These are phyloP conservation scores for Dissoconium aciculare DNA, from an alignment of 2,329 filamentous ascomycete genomes.

Conservation along the genomic window DNA sequence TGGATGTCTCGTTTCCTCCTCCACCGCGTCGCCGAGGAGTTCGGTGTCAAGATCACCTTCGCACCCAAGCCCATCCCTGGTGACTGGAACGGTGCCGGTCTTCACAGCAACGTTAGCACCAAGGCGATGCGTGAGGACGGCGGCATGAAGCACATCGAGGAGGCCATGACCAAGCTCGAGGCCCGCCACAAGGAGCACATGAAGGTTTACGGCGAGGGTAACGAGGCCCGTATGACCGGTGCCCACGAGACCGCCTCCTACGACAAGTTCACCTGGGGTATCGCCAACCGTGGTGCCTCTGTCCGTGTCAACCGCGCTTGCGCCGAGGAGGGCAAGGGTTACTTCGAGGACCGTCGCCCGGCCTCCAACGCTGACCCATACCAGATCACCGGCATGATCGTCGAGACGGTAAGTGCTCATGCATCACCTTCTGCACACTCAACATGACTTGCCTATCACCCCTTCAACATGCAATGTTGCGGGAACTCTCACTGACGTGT, in stretches of 20 bases:
- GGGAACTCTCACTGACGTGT: conserved; percentile 3
- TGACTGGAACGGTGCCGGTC: conserved; percentile 92
- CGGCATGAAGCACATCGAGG: conserved; percentile 89
- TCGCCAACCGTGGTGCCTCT: conserved; percentile 88
- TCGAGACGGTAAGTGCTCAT: conserved; percentile 43
- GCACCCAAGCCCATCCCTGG: conserved; percentile 90
- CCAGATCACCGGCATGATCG: conserved; percentile 67
- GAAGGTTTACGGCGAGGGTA: conserved; percentile 88
- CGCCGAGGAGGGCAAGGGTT: conserved; percentile 79
- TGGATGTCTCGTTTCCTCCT: conserved; percentile 87
- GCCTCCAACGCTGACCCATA: conserved; percentile 82
- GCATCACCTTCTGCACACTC: background rate
- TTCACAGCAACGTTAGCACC: conserved; percentile 89
- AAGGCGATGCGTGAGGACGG: conserved; percentile 77
- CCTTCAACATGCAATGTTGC: conserved; percentile 3
- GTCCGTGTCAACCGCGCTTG: conserved; percentile 81
- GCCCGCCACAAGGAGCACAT: conserved; percentile 45
- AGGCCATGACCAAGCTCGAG: conserved; percentile 46
- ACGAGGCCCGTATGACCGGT: conserved; percentile 85
- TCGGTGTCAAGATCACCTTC: conserved; percentile 88
- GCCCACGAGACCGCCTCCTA: conserved; percentile 87
- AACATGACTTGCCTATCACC: conserved; percentile 1
- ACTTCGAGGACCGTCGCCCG: conserved; percentile 58
- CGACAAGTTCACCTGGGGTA: conserved; percentile 83
- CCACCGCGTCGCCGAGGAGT: conserved; percentile 85